Conservation (phyloP, 768 basidiomycete genomes). For the Hortiboletus flavorubellus region DNA sequence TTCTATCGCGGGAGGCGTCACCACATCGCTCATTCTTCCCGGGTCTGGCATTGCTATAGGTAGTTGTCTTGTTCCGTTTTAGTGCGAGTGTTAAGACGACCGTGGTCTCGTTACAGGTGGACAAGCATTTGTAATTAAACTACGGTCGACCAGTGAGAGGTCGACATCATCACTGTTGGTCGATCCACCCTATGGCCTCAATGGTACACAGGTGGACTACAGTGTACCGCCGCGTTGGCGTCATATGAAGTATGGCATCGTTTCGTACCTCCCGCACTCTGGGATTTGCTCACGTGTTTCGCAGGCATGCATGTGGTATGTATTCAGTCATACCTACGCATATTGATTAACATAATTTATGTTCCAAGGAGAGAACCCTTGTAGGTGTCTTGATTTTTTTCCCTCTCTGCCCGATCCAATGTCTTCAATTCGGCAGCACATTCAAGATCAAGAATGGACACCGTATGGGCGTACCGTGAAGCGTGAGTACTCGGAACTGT, state of each 20-base stretch:
- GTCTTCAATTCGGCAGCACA: conserved; percentile 28
- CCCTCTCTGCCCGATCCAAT: neutral
- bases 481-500: conserved; percentile 31
- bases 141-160: conserved; percentile 66
- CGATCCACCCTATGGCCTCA: conserved; percentile 64
- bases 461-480: conserved; percentile 63
- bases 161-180: conserved; percentile 65
- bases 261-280: neutral
- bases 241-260: conserved; percentile 63
- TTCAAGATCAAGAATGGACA: conserved; percentile 55
- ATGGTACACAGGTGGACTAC: conserved; percentile 33
- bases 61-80: conserved; percentile 14
- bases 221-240: conserved; percentile 51
- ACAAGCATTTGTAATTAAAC: conserved; percentile 75
- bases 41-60: conserved; percentile 64
- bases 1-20: conserved; percentile 66
- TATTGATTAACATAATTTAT: neutral
- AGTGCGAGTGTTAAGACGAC: neutral
- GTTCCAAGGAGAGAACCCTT: conserved; percentile 54
- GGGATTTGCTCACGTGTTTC: conserved; percentile 5
- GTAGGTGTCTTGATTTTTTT: conserved; percentile 15
- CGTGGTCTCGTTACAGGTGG: conserved; percentile 45
- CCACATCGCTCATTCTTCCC: conserved; percentile 72
- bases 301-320: conserved; percentile 57
- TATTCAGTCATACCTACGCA: conserved; percentile 25